Conservation (phyloP, 179 eudicot species). For the Beta macrorhiza region DNA sequence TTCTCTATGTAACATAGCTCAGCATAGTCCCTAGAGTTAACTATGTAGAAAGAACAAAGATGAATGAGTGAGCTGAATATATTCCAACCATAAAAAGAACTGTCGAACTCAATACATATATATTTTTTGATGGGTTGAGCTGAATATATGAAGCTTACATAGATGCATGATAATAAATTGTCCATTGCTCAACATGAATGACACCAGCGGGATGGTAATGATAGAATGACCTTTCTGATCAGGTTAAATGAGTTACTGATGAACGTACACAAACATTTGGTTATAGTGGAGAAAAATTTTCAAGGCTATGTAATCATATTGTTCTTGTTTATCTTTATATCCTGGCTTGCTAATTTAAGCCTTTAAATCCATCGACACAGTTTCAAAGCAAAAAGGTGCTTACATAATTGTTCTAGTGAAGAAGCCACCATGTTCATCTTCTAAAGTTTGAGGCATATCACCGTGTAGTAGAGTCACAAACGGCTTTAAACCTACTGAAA, state of each 20-base stretch:
- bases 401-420: slow-evolving; percentile 36
- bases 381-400: slow-evolving; percentile 16
- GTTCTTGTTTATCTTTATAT: neutral
- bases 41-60: slow-evolving; percentile 25
- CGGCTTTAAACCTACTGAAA: slow-evolving; percentile 32
- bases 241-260: too few species aligned
- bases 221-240: too few species aligned
- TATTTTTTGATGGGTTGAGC: too few species aligned
- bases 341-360: neutral
- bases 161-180: neutral
- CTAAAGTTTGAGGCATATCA: slow-evolving; percentile 42
- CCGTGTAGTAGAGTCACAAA: slow-evolving; percentile 37
- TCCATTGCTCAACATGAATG: neutral
- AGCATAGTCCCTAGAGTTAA: slow-evolving; percentile 44
- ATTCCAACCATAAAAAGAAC: too few species aligned
- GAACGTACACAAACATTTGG: too few species aligned
- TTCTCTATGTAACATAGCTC: slow-evolving; percentile 42
- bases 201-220: too few species aligned
- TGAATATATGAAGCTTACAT: neutral
- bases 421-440: slow-evolving; percentile 40
- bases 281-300: too few species aligned
- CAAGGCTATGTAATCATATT: too few species aligned
- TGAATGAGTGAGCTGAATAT: neutral
- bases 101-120: too few species aligned
- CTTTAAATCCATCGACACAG: neutral